phyloP scores from a whole-genome alignment of 805 yeast species.

The Suhomyces faveliae region DNA sequence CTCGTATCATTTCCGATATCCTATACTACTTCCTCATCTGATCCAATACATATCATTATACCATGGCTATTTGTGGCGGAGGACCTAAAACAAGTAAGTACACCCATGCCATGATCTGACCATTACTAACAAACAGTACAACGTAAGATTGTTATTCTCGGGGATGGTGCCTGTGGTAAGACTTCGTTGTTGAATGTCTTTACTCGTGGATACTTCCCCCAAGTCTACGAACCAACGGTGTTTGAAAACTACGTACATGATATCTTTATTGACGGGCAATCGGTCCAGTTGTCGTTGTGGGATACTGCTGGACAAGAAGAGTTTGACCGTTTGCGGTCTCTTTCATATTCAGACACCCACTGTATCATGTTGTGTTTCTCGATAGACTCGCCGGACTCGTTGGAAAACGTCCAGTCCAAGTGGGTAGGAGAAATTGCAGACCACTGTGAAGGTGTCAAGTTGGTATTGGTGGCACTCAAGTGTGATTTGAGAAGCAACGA shows the following conservation, averaged over 20 bases:
- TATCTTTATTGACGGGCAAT: constrained; percentile 90
- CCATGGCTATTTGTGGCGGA: constrained; percentile 46
- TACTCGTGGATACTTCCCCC: constrained; percentile 96
- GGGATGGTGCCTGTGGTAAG: constrained; percentile 99
- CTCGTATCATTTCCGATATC: not conserved
- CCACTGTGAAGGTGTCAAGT: constrained; percentile 93
- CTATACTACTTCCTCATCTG: not conserved
- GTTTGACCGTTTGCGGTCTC: constrained; percentile 88
- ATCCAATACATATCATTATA: no score
- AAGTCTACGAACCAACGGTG: constrained; percentile 97
- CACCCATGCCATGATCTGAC: not conserved
- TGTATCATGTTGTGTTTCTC: constrained; percentile 95
- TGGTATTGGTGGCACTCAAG: constrained; percentile 90
- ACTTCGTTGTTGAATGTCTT: constrained; percentile 92
- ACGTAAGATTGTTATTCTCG: constrained; percentile 89
- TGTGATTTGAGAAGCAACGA: constrained; percentile 84
- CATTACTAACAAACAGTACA: constrained; percentile 47
- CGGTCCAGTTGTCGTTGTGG: constrained; percentile 91
- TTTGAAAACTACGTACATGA: constrained; percentile 97
- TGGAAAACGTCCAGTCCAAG: constrained; percentile 90
- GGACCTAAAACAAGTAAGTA: constrained; percentile 42
- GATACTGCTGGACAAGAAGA: constrained; percentile 99
- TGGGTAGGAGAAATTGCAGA: constrained; percentile 98
- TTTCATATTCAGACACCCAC: constrained; percentile 93
- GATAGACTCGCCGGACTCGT: constrained; percentile 89